Percentiles rank a stretch among this genome's conserved stretches.
These are phyloP conservation scores for Trichothecium roseum DNA, from an alignment of 2,329 filamentous ascomycete species.

Conservation along the genomic window DNA sequence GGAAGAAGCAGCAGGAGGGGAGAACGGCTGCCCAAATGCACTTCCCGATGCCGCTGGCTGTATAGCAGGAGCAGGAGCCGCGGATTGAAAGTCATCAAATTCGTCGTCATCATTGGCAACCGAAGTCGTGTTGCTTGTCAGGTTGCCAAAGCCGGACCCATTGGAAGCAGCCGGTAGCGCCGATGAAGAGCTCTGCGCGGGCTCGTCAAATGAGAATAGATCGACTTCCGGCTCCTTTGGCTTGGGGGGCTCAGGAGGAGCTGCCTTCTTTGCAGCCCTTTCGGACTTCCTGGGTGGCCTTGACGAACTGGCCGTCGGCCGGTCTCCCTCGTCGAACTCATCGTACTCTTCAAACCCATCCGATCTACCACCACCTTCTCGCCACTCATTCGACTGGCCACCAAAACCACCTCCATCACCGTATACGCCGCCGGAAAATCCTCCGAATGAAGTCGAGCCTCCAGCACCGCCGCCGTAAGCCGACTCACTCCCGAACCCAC, in stretches of 20 bases:
- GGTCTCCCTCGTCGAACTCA: constrained; percentile 73
- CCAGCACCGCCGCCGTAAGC: constrained; percentile 50
- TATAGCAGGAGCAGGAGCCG: constrained; percentile 46
- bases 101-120: constrained; percentile 61
- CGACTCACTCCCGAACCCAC: constrained; percentile 86
- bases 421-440: constrained; percentile 66
- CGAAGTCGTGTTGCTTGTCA: constrained; percentile 20
- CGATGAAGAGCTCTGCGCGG: constrained; percentile 39
- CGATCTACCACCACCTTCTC: constrained; percentile 46
- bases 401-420: constrained; percentile 95
- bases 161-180: constrained; percentile 34
- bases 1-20: constrained; percentile 37
- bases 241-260: constrained; percentile 57
- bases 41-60: constrained; percentile 30
- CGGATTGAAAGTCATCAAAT: constrained; percentile 96
- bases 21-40: constrained; percentile 26
- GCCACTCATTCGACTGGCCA: constrained; percentile 61
- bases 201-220: constrained; percentile 85
- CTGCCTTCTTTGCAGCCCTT: constrained; percentile 27
- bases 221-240: constrained; percentile 84
- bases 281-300: constrained; percentile 28
- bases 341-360: constrained; percentile 96
- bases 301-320: constrained; percentile 33
- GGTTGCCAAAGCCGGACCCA: constrained; percentile 33
- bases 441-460: constrained; percentile 35